Evolutionary conservation across 2,329 filamentous ascomycete genomes (phyloP).

Genomic region (Phoma herbarum): DNA sequence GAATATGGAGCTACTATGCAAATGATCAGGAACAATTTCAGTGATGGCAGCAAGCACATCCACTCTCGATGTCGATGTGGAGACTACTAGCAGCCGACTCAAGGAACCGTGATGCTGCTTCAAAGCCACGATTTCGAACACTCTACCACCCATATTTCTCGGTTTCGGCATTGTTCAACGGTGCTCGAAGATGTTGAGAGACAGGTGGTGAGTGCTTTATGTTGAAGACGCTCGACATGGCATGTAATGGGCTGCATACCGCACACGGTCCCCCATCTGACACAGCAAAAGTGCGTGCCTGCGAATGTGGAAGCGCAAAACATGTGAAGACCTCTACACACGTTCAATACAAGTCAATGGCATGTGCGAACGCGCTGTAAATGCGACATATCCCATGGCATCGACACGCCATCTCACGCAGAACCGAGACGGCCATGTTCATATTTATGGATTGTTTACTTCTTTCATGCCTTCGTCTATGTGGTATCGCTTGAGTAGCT

Average conservation of each 20-base stretch:
- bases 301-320: neutral
- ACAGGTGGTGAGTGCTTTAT: no score
- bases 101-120: no score
- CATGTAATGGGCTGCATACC: neutral
- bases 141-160: no score
- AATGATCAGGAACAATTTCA: no score
- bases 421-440: neutral
- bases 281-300: neutral
- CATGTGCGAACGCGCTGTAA: neutral
- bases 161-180: no score
- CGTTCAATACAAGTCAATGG: neutral
- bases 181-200: no score
- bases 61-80: no score
- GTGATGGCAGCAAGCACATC: no score
- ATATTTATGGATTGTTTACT: slow-evolving; percentile 4
- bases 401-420: neutral
- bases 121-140: no score
- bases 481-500: slow-evolving; percentile 23
- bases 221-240: no score
- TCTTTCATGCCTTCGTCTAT: slow-evolving; percentile 27
- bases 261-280: neutral
- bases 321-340: neutral
- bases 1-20: no score
- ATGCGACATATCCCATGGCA: neutral
- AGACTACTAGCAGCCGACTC: no score